Percentiles rank a stretch among this genome's conserved stretches.
Conservation (phyloP, 805 yeast species). For the Sugiyamaella boreocaroliniensis region DNA sequence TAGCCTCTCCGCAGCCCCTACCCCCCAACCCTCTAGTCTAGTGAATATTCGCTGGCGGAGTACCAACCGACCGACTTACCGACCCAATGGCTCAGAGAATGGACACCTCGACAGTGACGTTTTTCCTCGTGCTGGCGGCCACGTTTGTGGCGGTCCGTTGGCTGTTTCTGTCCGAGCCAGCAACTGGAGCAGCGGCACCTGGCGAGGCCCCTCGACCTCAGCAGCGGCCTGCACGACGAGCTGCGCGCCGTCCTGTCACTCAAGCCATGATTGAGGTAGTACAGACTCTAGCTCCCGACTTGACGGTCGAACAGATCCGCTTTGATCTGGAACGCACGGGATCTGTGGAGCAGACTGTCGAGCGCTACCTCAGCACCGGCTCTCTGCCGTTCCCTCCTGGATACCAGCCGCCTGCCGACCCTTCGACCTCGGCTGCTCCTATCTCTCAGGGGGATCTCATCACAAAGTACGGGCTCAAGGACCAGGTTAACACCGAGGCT, state of each 20-base stretch:
- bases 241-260: constrained; percentile 27
- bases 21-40: not conserved
- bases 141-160: constrained; percentile 20
- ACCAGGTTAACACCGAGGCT: constrained; percentile 12
- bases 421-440: constrained; percentile 9
- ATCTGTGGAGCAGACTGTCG: constrained; percentile 73
- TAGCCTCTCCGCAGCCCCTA: not conserved
- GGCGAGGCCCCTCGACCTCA: not conserved
- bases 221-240: constrained; percentile 1
- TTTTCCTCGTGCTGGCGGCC: constrained; percentile 18
- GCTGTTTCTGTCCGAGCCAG: constrained; percentile 9
- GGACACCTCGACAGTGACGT: constrained; percentile 17
- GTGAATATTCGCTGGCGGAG: too few relatives aligned
- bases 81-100: not conserved
- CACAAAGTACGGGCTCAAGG: constrained; percentile 41
- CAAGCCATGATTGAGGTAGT: constrained; percentile 74
- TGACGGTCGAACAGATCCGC: constrained; percentile 63
- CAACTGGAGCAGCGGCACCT: not conserved
- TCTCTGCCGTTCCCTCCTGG: constrained; percentile 40
- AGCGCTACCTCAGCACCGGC: constrained; percentile 57
- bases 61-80: not conserved
- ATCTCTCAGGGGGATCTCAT: constrained; percentile 26
- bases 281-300: constrained; percentile 69
- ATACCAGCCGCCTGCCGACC: constrained; percentile 3
- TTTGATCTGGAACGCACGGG: constrained; percentile 60